Evolutionary conservation across 441 rosid species (phyloP).

Genomic region (Populus hybrid): DNA sequence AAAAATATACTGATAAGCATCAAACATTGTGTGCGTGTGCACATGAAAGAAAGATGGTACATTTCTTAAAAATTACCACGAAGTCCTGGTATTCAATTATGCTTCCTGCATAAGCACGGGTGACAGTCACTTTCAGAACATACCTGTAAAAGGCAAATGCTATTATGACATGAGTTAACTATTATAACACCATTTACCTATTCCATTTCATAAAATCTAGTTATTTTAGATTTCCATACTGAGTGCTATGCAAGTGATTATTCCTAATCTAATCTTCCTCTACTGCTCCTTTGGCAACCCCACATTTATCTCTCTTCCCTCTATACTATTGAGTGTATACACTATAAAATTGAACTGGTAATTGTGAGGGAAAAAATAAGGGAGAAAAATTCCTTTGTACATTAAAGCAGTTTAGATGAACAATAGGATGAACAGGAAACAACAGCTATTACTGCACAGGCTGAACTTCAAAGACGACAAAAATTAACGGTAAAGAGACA

Average conservation of each 20-base stretch:
- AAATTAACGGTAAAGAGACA: neutral
- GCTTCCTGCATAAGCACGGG: constrained; percentile 82
- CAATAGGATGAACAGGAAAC: neutral
- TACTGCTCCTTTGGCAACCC: neutral
- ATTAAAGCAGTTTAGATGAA: too few species aligned
- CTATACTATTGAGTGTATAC: neutral
- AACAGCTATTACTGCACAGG: neutral
- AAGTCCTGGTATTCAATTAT: constrained; percentile 86
- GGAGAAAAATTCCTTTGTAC: too few species aligned
- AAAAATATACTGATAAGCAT: neutral
- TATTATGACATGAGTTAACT: neutral
- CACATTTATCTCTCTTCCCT: too few species aligned
- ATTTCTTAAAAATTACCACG: constrained; percentile 44
- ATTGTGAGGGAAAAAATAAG: too few species aligned
- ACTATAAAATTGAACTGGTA: neutral
- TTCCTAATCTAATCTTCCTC: neutral
- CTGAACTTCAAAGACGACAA: neutral
- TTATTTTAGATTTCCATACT: neutral
- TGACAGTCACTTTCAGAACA: constrained; percentile 84
- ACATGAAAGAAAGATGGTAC: neutral
- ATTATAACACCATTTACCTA: neutral
- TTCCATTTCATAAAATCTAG: neutral
- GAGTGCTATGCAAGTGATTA: neutral
- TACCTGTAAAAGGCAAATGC: constrained; percentile 46
- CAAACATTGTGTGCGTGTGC: neutral